Conservation (phyloP, 768 basidiomycete genomes). For the Saitozyma sp. region DNA sequence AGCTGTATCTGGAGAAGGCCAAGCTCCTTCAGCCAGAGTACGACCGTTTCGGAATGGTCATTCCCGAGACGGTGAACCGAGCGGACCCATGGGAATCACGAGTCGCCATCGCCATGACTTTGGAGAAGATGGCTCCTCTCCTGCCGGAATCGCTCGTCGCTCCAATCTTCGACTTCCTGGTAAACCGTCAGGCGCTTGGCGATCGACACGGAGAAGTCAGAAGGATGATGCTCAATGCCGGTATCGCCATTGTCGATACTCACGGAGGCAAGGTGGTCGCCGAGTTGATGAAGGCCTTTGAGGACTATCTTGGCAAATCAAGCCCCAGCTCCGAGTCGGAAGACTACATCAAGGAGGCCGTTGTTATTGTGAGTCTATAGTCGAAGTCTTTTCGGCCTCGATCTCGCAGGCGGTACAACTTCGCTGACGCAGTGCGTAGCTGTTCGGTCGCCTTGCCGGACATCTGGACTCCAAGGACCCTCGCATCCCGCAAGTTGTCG, state of each 20-base stretch:
- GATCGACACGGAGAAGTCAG: slow-evolving; percentile 80
- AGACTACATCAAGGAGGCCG: slow-evolving; percentile 90
- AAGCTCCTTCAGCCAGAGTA: slow-evolving; percentile 87
- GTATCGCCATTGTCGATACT: slow-evolving; percentile 73
- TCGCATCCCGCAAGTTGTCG: slow-evolving; percentile 77
- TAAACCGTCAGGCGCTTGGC: slow-evolving; percentile 81
- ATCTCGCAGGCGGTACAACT: background rate
- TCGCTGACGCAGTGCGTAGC: slow-evolving; percentile 33
- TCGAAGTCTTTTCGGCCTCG: background rate
- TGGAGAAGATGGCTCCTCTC: slow-evolving; percentile 67
- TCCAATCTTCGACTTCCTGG: slow-evolving; percentile 79
- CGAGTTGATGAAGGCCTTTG: slow-evolving; percentile 76
- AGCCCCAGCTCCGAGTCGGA: slow-evolving; percentile 67
- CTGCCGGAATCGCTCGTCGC: slow-evolving; percentile 66
- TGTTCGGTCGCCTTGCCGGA: slow-evolving; percentile 87
- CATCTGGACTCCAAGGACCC: slow-evolving; percentile 76
- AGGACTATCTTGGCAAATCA: slow-evolving; percentile 65
- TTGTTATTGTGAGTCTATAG: slow-evolving; percentile 64
- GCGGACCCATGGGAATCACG: slow-evolving; percentile 85
- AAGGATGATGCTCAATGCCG: slow-evolving; percentile 82
- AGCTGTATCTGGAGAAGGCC: slow-evolving; percentile 82
- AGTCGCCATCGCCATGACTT: slow-evolving; percentile 68
- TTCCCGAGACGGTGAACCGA: slow-evolving; percentile 79
- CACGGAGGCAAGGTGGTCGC: slow-evolving; percentile 74
- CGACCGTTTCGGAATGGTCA: slow-evolving; percentile 93